Percentiles rank a stretch among this genome's conserved stretches.
Conservation (phyloP, 2,329 filamentous ascomycete species). For the Rutstroemia sp. region DNA sequence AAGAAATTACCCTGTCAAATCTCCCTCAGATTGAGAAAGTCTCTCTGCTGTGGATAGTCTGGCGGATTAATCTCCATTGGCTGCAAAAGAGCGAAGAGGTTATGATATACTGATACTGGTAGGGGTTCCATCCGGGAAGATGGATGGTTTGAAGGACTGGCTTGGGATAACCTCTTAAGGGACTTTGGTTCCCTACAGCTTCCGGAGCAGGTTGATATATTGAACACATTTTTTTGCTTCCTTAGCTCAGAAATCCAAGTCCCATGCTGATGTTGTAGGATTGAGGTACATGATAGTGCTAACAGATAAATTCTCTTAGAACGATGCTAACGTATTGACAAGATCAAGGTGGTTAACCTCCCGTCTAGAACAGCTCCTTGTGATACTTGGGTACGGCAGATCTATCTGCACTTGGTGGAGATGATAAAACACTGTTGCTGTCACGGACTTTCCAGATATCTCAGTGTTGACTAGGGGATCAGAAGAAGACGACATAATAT, state of each 20-base stretch:
- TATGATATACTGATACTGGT: slow-evolving; percentile 45
- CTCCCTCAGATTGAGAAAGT: slow-evolving; percentile 49
- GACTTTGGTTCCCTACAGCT: slow-evolving; percentile 73
- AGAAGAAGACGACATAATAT: not conserved
- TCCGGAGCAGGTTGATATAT: slow-evolving; percentile 19
- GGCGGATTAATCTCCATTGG: no score
- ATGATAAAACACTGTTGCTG: slow-evolving; percentile 65
- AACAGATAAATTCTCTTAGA: slow-evolving; percentile 62
- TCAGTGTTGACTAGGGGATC: not conserved
- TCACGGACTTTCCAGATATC: slow-evolving; percentile 63
- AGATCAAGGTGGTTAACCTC: slow-evolving; percentile 57
- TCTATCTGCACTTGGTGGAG: slow-evolving; percentile 43
- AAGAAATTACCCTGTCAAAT: slow-evolving; percentile 60
- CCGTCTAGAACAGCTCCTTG: slow-evolving; percentile 73
- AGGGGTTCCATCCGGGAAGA: slow-evolving; percentile 48
- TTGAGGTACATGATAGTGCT: slow-evolving; percentile 42
- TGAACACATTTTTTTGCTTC: slow-evolving; percentile 43
- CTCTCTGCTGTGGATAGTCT: slow-evolving; percentile 46
- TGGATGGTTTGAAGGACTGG: slow-evolving; percentile 58
- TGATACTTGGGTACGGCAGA: slow-evolving; percentile 62
- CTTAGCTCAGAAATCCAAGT: slow-evolving; percentile 65
- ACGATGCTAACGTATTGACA: slow-evolving; percentile 74
- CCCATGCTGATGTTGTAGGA: slow-evolving; percentile 29
- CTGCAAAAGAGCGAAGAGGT: no score
- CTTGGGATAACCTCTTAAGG: no score